Conservation (phyloP, 768 basidiomycete species). For the Trametes cingulata region DNA sequence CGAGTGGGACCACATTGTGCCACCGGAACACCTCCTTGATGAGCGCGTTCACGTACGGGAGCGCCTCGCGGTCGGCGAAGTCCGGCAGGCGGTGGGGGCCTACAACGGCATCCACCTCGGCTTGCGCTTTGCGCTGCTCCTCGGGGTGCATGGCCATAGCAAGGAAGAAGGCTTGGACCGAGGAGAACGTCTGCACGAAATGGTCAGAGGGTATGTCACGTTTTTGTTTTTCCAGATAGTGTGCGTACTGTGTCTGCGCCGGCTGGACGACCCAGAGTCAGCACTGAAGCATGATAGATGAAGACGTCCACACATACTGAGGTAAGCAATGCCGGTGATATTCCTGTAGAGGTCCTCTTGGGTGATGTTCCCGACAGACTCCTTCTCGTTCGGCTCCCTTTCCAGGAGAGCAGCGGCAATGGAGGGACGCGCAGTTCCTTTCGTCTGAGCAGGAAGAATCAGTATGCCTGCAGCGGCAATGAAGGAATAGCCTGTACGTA, state of each 20-base stretch:
- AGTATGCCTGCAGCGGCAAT: too few species aligned
- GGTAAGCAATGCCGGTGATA: conserved; percentile 2
- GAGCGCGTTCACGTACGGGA: conserved; percentile 30
- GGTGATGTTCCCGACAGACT: not conserved
- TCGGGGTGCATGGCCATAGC: conserved; percentile 38
- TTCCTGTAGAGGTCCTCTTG: conserved; percentile 9
- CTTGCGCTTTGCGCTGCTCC: conserved; percentile 27
- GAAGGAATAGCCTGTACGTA: not conserved
- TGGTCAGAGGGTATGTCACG: not conserved
- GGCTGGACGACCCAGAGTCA: not conserved
- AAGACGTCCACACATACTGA: not conserved
- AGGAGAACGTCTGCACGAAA: conserved; percentile 26
- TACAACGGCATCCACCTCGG: conserved; percentile 32
- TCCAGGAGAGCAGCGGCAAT: conserved; percentile 6
- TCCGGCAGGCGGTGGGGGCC: conserved; percentile 26
- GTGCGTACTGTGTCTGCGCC: conserved; percentile 1
- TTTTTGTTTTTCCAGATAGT: too few species aligned
- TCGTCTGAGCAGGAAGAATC: not conserved
- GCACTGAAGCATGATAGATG: too few species aligned
- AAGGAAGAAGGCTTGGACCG: conserved; percentile 35
- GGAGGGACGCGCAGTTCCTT: conserved; percentile 13
- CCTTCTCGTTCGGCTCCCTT: not conserved
- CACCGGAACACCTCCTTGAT: conserved; percentile 34
- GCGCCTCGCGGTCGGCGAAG: conserved; percentile 18
- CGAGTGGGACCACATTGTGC: conserved; percentile 36